These are phyloP conservation scores for Mycena belliarum DNA, from an alignment of 768 basidiomycete genomes.

Conservation along the genomic window DNA sequence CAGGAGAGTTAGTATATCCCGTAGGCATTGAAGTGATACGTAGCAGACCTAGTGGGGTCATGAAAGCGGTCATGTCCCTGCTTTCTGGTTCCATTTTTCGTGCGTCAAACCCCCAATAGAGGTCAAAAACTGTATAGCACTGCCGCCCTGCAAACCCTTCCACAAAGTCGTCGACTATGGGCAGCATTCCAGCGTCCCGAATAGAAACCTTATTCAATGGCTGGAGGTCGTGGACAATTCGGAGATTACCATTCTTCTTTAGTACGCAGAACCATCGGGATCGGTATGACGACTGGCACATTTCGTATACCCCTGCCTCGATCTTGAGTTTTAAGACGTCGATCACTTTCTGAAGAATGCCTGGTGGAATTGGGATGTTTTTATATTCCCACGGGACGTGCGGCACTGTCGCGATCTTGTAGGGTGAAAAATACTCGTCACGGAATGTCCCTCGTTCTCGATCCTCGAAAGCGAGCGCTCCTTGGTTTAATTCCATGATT, in stretches of 20 bases:
- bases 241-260: constrained; percentile 26
- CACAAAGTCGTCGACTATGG: neutral
- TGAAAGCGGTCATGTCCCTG: neutral
- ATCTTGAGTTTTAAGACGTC: neutral
- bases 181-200: neutral
- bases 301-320: neutral
- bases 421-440: neutral
- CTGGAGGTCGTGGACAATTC: constrained; percentile 26
- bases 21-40: neutral
- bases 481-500: neutral
- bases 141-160: neutral
- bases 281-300: constrained; percentile 1
- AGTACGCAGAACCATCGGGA: constrained; percentile 25
- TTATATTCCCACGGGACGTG: constrained; percentile 22
- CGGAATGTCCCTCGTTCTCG: neutral
- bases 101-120: neutral
- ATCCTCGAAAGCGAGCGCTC: neutral
- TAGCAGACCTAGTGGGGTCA: neutral
- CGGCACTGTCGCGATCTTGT: constrained; percentile 1
- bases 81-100: neutral
- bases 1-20: neutral
- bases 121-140: neutral
- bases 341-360: constrained; percentile 29
- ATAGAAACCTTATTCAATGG: neutral
- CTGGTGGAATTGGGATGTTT: constrained; percentile 24